Conservation (phyloP, 495 filamentous ascomycete genomes). For the Trichoderma asperelloides region DNA sequence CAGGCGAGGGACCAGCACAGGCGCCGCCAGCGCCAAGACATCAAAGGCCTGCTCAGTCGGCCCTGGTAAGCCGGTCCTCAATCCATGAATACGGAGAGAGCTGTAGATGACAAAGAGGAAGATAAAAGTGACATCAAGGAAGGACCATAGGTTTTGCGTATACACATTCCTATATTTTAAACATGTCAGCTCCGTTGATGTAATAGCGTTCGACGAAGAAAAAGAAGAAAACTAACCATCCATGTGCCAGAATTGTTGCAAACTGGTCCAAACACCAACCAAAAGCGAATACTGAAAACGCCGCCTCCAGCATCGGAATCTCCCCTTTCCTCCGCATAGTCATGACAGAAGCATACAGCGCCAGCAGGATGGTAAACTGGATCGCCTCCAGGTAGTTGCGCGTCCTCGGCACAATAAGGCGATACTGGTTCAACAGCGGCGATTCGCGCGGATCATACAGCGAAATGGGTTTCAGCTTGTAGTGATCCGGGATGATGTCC, state of each 20-base stretch:
- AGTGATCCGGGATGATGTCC: slow-evolving; percentile 64
- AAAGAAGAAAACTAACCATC: slow-evolving; percentile 35
- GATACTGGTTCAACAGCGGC: slow-evolving; percentile 64
- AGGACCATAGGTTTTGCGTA: slow-evolving; percentile 71
- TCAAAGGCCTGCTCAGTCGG: slow-evolving; percentile 51
- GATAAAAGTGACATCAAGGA: slow-evolving; percentile 62
- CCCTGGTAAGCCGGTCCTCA: slow-evolving; percentile 24
- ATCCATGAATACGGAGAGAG: slow-evolving; percentile 48
- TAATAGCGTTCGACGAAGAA: neutral
- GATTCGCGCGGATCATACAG: slow-evolving; percentile 59
- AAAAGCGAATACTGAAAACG: slow-evolving; percentile 54
- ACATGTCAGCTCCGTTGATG: slow-evolving; percentile 9
- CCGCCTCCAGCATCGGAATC: slow-evolving; percentile 44
- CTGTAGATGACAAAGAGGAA: slow-evolving; percentile 54
- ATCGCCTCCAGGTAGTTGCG: slow-evolving; percentile 57
- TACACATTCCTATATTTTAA: slow-evolving; percentile 55
- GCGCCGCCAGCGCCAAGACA: slow-evolving; percentile 59
- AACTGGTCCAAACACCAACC: slow-evolving; percentile 70
- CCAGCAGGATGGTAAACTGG: slow-evolving; percentile 56
- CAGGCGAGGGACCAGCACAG: slow-evolving; percentile 60
- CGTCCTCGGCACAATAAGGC: slow-evolving; percentile 59
- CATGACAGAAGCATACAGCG: slow-evolving; percentile 57
- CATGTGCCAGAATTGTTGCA: slow-evolving; percentile 62
- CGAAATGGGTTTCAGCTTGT: slow-evolving; percentile 62
- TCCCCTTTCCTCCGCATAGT: slow-evolving; percentile 39